Evolutionary conservation across 257 asterid species (phyloP), one percentile per base, ranked within the genome.

Genomic region (Sherardia arvensis): DNA sequence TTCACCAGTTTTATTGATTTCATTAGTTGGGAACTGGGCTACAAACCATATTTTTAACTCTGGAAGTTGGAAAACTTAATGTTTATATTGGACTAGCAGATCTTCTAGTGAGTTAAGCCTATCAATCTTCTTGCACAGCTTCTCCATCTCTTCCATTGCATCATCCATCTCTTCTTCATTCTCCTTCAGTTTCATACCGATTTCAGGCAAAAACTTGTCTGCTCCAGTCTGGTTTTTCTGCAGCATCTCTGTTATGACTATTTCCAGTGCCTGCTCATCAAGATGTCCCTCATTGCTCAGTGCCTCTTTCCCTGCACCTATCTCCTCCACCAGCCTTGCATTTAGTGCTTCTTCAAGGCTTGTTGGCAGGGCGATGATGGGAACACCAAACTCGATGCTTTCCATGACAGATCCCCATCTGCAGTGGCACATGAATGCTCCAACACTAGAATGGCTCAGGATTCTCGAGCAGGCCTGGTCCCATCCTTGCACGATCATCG

Each of bases 391-490:
- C 15, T 70, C 61, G 18, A 85, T 64, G 0, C 77, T 78, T 34
- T 90, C 84, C 78, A 83, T 76, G 69, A 85, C 81, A 3, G 90
- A 83, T 63, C 80, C 76, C 94, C 94, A 84, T 22, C 94, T 89
- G 12, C 90, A 87, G 11, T 87, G 85, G 43, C 84, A 87, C 75
- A 85, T 10, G 20, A 87, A 87, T 22, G 82, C 94, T 0, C 91
- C 94, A 0, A 82, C 67, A 40, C 83, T 85, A 3, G 66, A 30
- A 54, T 84, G 90, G 1, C 66, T 51, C 18, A 90, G 58, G 2
- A 87, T 85, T 66, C 49, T 68, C 60, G 66, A 61, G 95, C 18
- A 91, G 84, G n/a, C n/a, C n/a, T n/a, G n/a, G 4, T 83, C 94
- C 91, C 90, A 80, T 3, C 69, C 71, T 59, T 77, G 83, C 62